Evolutionary conservation across 2,329 filamentous ascomycete species (phyloP).

Genomic region (Sarocladiaceae sp.): DNA sequence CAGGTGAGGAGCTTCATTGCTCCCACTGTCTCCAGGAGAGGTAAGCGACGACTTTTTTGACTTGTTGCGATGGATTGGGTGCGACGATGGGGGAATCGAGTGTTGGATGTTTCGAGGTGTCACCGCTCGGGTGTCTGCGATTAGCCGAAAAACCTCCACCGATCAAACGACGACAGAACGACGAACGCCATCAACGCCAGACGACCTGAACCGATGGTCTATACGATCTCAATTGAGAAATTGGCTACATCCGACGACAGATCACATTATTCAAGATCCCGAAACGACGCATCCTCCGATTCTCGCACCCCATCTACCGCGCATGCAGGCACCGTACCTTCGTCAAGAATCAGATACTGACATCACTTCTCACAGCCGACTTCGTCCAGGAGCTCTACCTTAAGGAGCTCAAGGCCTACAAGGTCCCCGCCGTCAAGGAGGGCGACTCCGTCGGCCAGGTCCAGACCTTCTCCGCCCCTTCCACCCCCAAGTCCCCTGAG

Average conservation of each 20-base stretch:
- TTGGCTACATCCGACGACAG: not conserved
- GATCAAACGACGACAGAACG: constrained; percentile 1
- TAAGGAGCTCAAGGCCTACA: constrained; percentile 93
- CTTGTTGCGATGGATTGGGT: constrained; percentile 5
- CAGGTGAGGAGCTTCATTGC: constrained; percentile 55
- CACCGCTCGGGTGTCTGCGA: constrained; percentile 1
- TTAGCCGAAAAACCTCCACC: constrained; percentile 2
- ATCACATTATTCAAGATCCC: not conserved
- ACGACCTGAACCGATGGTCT: constrained; percentile 9
- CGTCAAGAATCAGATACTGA: constrained; percentile 20
- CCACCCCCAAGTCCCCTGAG: constrained; percentile 83
- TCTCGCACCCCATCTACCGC: not conserved
- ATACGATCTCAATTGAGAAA: not conserved
- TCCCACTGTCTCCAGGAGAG: constrained; percentile 57
- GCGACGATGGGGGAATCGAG: not conserved
- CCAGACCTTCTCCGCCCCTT: constrained; percentile 77
- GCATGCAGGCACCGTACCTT: not conserved
- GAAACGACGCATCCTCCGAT: not conserved
- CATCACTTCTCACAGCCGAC: constrained; percentile 62
- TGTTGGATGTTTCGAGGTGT: not conserved
- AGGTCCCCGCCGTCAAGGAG: constrained; percentile 77
- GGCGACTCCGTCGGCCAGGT: constrained; percentile 87
- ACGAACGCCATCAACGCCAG: not conserved
- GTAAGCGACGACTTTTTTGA: constrained; percentile 36
- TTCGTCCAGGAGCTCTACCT: constrained; percentile 98